Conservation (phyloP, 2,329 filamentous ascomycete genomes). For the Pochonia chlamydosporia region DNA sequence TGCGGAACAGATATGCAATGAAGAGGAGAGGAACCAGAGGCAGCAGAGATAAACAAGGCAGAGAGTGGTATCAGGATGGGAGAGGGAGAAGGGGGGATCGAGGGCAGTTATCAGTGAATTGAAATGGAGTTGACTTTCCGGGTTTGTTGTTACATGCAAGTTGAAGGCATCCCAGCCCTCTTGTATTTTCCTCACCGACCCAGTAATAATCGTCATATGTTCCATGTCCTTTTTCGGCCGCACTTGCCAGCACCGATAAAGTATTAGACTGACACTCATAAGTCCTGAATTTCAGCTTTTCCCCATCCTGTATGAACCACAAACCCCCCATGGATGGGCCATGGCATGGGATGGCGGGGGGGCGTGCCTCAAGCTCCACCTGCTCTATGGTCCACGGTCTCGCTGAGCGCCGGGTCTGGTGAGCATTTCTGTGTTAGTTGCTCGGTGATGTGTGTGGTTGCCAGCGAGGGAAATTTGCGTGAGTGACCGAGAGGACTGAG, state of each 20-base stretch:
- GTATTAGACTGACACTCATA: background rate
- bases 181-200: slow-evolving; percentile 10
- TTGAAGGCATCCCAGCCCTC: slow-evolving; percentile 11
- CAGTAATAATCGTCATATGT: slow-evolving; percentile 2
- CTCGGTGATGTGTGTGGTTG: background rate
- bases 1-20: background rate
- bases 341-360: background rate
- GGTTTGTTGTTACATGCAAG: slow-evolving; percentile 3
- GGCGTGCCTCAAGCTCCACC: background rate
- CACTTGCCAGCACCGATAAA: slow-evolving; percentile 3
- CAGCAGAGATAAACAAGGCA: background rate
- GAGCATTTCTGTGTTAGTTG: background rate
- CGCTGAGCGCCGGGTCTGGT: slow-evolving; percentile 1
- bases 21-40: background rate
- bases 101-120: background rate
- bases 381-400: background rate
- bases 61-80: background rate
- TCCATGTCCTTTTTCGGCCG: background rate
- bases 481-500: background rate
- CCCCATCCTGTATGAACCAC: slow-evolving; percentile 9
- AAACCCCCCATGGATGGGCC: slow-evolving; percentile 3
- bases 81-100: background rate
- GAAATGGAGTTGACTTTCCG: background rate
- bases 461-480: background rate
- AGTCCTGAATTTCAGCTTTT: slow-evolving; percentile 8